These are phyloP conservation scores for Escallonia herrerae DNA, from an alignment of 129 eudicot species.

Conservation along the genomic window DNA sequence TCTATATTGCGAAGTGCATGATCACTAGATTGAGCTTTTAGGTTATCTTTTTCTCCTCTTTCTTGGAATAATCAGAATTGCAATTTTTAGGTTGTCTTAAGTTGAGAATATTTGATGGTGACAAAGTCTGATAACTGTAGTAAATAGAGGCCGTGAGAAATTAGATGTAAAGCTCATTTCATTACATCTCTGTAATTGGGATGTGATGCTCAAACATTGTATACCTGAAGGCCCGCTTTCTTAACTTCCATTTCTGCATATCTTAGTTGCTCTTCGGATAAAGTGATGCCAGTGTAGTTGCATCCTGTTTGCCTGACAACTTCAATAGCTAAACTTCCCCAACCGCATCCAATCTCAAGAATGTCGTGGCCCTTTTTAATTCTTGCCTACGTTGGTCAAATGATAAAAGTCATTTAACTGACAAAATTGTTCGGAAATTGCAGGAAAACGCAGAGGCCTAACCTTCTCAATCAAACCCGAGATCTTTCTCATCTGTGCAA, in stretches of 20 bases:
- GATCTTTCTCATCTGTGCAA: constrained; percentile 73
- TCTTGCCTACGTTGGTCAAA: constrained; percentile 40
- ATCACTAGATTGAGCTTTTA: too few species aligned
- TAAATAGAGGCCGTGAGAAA: too few species aligned
- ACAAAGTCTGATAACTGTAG: too few species aligned
- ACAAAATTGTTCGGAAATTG: not conserved
- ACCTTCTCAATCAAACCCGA: constrained; percentile 69
- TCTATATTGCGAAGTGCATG: too few species aligned
- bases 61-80: too few species aligned
- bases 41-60: too few species aligned
- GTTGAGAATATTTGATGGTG: too few species aligned
- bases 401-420: not conserved
- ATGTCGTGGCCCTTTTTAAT: constrained; percentile 54
- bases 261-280: constrained; percentile 73
- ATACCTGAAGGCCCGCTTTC: constrained; percentile 86
- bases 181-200: too few species aligned
- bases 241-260: constrained; percentile 74
- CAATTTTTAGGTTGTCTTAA: too few species aligned
- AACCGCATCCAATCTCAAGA: constrained; percentile 91
- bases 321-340: constrained; percentile 94
- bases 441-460: not conserved
- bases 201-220: not conserved
- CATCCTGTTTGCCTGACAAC: constrained; percentile 77
- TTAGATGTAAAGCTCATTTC: too few species aligned
- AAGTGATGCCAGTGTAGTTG: constrained; percentile 89